Conservation (phyloP, 1,139 yeast genomes). For the Saccharomyces uvarum region DNA sequence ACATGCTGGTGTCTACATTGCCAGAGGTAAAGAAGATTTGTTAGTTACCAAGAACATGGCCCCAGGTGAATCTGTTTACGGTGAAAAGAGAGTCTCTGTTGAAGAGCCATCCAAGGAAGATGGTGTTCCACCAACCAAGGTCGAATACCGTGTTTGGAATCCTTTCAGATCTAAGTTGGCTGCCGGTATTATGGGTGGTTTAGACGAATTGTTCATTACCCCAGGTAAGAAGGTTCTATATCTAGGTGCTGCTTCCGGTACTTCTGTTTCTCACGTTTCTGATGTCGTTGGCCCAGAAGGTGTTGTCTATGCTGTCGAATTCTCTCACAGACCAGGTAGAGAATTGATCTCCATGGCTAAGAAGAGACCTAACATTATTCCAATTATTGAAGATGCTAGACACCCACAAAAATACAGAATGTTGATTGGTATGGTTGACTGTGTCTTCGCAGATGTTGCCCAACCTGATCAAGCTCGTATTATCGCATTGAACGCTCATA, state of each 20-base stretch:
- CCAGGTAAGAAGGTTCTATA: conserved; percentile 97
- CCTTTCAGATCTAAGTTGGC: conserved; percentile 99
- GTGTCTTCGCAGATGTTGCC: conserved; percentile 98
- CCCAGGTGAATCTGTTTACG: conserved; percentile 97
- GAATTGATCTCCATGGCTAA: conserved; percentile 98
- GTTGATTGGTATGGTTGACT: conserved; percentile 97
- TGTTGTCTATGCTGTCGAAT: conserved; percentile 95
- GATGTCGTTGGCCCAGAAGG: conserved; percentile 99
- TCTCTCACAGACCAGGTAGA: conserved; percentile 99
- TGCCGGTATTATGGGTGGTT: conserved; percentile 99
- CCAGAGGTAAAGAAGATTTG: conserved; percentile 98
- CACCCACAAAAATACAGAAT: conserved; percentile 99
- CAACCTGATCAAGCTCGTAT: conserved; percentile 99
- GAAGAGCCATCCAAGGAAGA: conserved; percentile 89
- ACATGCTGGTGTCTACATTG: conserved; percentile 96
- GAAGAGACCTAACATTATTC: conserved; percentile 98
- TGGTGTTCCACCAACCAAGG: conserved; percentile 84
- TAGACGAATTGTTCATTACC: conserved; percentile 92
- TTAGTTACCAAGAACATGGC: conserved; percentile 93
- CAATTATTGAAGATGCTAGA: conserved; percentile 98
- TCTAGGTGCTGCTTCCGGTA: conserved; percentile 99
- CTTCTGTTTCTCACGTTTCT: conserved; percentile 96
- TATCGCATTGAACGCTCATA: conserved; percentile 94
- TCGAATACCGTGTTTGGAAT: conserved; percentile 99
- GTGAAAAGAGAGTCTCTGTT: conserved; percentile 90